Percentiles rank a stretch among this genome's conserved stretches.
Evolutionary conservation across 2,329 filamentous ascomycete genomes (phyloP).

Genomic region (Sporothrix schenckii): DNA sequence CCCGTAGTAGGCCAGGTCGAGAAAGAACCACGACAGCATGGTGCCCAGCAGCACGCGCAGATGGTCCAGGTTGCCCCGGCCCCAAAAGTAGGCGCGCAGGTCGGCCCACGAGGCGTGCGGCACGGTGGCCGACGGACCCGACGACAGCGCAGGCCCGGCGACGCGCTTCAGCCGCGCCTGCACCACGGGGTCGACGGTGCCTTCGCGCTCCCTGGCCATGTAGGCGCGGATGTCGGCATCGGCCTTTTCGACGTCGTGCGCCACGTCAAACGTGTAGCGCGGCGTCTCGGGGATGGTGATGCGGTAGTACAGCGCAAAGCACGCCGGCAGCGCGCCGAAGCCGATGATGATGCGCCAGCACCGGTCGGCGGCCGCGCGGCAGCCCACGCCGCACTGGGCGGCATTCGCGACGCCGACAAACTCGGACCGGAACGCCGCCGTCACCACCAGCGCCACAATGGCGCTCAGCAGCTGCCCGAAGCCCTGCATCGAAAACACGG

Average conservation of each 20-base stretch:
- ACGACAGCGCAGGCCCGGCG: conserved; percentile 42
- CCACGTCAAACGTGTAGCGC: conserved; percentile 68
- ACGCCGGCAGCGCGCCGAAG: conserved; percentile 75
- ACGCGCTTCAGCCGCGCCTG: conserved; percentile 58
- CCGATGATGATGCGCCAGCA: conserved; percentile 83
- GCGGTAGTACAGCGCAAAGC: conserved; percentile 80
- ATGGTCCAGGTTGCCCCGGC: conserved; percentile 60
- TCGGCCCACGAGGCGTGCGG: conserved; percentile 73
- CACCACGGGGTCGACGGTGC: conserved; percentile 53
- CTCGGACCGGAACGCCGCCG: conserved; percentile 62
- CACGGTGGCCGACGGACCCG: conserved; percentile 54
- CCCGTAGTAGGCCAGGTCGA: conserved; percentile 71
- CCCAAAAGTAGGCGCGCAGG: conserved; percentile 66
- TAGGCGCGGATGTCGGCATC: conserved; percentile 70
- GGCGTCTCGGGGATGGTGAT: conserved; percentile 85
- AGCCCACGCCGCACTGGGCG: conserved; percentile 60
- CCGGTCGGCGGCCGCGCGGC: conserved; percentile 72
- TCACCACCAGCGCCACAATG: conserved; percentile 70
- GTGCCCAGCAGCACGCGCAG: conserved; percentile 73
- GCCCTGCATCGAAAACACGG: conserved; percentile 76
- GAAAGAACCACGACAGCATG: conserved; percentile 79
- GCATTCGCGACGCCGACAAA: conserved; percentile 50
- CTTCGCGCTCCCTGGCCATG: conserved; percentile 52
- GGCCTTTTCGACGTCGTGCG: conserved; percentile 73
- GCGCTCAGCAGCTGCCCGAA: conserved; percentile 75